Evolutionary conservation across 2,329 filamentous ascomycete genomes (phyloP).

Genomic region (Calonectria ilicicola): DNA sequence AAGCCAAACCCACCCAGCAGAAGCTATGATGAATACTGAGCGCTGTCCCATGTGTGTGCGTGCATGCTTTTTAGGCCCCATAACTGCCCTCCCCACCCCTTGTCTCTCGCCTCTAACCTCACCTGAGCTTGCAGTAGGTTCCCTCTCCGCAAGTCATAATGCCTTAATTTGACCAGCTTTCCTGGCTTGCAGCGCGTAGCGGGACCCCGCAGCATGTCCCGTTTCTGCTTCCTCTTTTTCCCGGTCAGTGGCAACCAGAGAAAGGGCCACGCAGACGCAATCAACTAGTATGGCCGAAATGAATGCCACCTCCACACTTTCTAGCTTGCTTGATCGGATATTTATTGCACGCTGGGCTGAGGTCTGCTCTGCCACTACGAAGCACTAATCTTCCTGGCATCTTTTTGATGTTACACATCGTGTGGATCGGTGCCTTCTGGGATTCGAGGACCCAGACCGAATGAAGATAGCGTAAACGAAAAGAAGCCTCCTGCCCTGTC

Average conservation of each 20-base stretch:
- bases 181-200: neutral
- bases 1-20: neutral
- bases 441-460: neutral
- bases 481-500: conserved; percentile 3
- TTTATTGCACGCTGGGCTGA: neutral
- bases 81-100: neutral
- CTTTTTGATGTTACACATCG: neutral
- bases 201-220: neutral
- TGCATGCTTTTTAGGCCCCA: conserved; percentile 1
- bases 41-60: neutral
- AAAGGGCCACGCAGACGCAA: neutral
- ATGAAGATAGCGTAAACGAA: conserved; percentile 17
- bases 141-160: conserved; percentile 8
- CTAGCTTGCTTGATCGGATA: neutral
- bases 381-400: neutral
- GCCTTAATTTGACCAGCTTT: conserved; percentile 1
- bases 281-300: neutral
- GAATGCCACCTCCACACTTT: neutral
- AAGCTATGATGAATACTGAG: neutral
- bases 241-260: neutral
- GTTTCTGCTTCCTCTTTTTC: neutral
- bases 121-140: conserved; percentile 16
- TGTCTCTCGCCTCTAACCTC: conserved; percentile 7
- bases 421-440: neutral
- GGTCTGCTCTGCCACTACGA: neutral